Evolutionary conservation across 2,329 filamentous ascomycete species (phyloP).

Genomic region (Hypomyces rosellus): DNA sequence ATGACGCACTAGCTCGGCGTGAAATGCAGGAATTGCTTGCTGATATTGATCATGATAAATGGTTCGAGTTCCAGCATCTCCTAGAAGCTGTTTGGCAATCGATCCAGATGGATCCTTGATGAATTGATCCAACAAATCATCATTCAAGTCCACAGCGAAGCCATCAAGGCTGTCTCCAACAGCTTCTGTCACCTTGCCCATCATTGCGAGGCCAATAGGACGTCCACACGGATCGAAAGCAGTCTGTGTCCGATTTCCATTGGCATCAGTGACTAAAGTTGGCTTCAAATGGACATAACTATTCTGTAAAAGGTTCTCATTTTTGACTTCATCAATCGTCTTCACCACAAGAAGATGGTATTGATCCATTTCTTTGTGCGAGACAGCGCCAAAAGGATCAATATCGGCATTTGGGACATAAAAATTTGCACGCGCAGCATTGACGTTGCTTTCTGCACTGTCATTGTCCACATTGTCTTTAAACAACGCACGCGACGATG

Average conservation of each 20-base stretch:
- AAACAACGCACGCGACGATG: neutral
- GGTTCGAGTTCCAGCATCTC: neutral
- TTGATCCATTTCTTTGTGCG: too few species aligned
- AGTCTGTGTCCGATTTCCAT: conserved; percentile 8
- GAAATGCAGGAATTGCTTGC: neutral
- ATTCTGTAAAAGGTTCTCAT: neutral
- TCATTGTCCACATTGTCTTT: neutral
- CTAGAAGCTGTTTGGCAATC: neutral
- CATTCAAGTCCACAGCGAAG: neutral
- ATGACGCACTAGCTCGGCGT: too few species aligned
- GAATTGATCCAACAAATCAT: neutral
- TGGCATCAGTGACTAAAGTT: conserved; percentile 9
- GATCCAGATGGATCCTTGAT: neutral
- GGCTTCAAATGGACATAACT: conserved; percentile 6
- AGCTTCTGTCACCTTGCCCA: conserved; percentile 10
- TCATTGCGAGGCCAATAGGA: neutral
- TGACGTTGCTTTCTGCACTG: too few species aligned
- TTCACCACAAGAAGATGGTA: too few species aligned
- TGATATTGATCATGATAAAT: neutral
- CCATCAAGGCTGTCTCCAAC: conserved; percentile 7
- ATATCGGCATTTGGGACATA: too few species aligned
- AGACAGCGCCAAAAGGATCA: too few species aligned
- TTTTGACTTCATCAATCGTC: neutral
- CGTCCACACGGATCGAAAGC: conserved; percentile 4
- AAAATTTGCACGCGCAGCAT: too few species aligned